A percentile compares a stretch with the other conserved stretches of the same genome.
Conservation (phyloP, 257 asterid species). For the Gentiana dahurica region DNA sequence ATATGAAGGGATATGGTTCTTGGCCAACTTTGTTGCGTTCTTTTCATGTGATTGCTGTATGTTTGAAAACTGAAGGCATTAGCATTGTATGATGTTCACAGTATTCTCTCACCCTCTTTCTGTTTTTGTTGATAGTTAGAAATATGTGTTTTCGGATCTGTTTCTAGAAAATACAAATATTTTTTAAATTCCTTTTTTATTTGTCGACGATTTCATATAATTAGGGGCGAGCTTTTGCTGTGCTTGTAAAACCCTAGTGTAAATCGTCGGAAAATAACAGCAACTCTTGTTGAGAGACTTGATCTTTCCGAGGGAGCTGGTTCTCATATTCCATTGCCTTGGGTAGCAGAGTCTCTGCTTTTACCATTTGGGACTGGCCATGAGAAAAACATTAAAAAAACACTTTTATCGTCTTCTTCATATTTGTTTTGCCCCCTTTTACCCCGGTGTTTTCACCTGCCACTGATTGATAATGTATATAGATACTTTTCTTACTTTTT, state of each 20-base stretch:
- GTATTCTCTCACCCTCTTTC: not conserved
- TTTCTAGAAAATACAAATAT: not conserved
- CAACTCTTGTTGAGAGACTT: conserved; percentile 5
- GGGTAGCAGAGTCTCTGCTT: conserved; percentile 47
- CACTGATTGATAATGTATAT: too few relatives aligned
- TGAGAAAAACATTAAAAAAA: conserved; percentile 35
- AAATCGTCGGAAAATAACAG: conserved; percentile 17
- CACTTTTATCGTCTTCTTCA: too few relatives aligned
- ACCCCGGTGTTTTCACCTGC: too few relatives aligned
- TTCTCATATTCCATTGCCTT: conserved; percentile 71
- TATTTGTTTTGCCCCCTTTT: too few relatives aligned
- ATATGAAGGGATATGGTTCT: not conserved
- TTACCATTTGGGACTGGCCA: conserved; percentile 64
- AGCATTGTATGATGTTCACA: not conserved
- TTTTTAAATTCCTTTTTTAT: not conserved
- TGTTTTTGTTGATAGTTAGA: too few relatives aligned
- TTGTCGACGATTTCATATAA: conserved; percentile 4
- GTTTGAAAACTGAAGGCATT: not conserved
- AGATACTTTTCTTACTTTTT: too few relatives aligned
- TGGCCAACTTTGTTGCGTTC: not conserved
- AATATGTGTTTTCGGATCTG: not conserved
- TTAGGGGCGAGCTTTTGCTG: conserved; percentile 11
- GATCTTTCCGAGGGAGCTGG: conserved; percentile 23
- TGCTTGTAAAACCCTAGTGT: conserved; percentile 13
- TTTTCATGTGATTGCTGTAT: not conserved